Percentiles rank a stretch among this genome's conserved stretches.
phyloP scores from a whole-genome alignment of 768 basidiomycete genomes.

The Suillus plorans region DNA sequence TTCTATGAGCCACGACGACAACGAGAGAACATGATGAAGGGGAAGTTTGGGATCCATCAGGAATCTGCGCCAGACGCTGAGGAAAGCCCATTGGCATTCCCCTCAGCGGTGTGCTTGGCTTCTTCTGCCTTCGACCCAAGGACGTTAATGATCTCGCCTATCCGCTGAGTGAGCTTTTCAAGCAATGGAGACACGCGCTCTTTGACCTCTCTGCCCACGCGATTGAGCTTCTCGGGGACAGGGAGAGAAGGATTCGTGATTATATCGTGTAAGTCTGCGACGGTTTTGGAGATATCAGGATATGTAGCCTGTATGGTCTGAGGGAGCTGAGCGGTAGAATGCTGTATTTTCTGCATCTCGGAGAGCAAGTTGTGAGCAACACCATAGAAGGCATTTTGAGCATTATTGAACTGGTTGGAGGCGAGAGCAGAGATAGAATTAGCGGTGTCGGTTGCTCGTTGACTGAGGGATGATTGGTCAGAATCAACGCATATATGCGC shows the following conservation, averaged over 20 bases:
- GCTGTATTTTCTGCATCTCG: conserved; percentile 66
- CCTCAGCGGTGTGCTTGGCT: neutral
- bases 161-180: conserved; percentile 45
- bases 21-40: conserved; percentile 1
- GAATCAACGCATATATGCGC: conserved; percentile 11
- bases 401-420: conserved; percentile 51
- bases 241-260: conserved; percentile 54
- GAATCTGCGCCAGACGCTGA: neutral
- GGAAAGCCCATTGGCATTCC: conserved; percentile 11
- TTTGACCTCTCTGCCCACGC: conserved; percentile 56
- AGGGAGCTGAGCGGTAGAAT: conserved; percentile 57
- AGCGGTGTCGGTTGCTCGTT: conserved; percentile 69
- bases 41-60: no score
- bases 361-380: conserved; percentile 66
- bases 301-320: conserved; percentile 60
- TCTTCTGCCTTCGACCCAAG: conserved; percentile 32
- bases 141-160: conserved; percentile 28
- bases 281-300: conserved; percentile 50
- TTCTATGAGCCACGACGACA: conserved; percentile 20
- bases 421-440: conserved; percentile 60
- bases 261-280: conserved; percentile 54
- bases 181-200: conserved; percentile 62
- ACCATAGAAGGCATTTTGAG: conserved; percentile 55
- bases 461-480: conserved; percentile 36
- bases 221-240: conserved; percentile 60